Base-by-base conservation (phyloP, 768 basidiomycete species). In the Glaciozyma antarctica region DNA sequence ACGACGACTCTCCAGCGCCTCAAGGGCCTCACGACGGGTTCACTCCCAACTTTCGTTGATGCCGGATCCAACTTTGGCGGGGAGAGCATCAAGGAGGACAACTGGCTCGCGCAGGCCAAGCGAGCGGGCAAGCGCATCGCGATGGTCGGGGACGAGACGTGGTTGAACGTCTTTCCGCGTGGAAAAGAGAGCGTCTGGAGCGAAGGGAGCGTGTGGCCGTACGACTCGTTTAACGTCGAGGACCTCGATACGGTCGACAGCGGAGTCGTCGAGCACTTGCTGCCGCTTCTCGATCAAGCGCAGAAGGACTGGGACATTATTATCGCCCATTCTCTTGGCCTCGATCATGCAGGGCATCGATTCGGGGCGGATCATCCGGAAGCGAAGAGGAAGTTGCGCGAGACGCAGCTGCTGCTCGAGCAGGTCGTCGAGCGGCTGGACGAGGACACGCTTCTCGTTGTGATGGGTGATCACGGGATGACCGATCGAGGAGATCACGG, bases 401-500 rank as follows among this genome's bases (percentile, higher is more conserved):
- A 97, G 75, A 94, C 97, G 90, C 85, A 98, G 75, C 75, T 80
- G 34, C 85, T 95, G 0, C 78, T 99, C 3, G 75, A 76, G 17
- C 80, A 82, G 9, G 85, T 94, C 6, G 88, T 98, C 8, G 81
- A 83, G 0, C 69, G 80, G 21, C 75, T 95, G 64, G 73, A 77
- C 57, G 87, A 95, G 61, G 87, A 94, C 58, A 98, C 95, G 0
- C 79, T 99, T 0, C 81, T 99, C 8, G 84, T 99, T 61, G 82
- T 99, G 2, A 79, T 98, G 1, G 95, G 95, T 1, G 94, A 99
- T 75, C 95, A 98, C 73, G 95, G 95, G 0, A 98, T 99, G 95
- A 92, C 97, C 72, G 80, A 82, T 48, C 82, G 87, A 26, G 95
- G 95, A 2, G 93, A 99, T 72, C 94, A 98, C 71, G 95, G 95